A percentile compares a stretch with the other conserved stretches of the same genome.
phyloP scores from a whole-genome alignment of 1,284 basidiomycete species.

The Melampsora occidentalis region DNA sequence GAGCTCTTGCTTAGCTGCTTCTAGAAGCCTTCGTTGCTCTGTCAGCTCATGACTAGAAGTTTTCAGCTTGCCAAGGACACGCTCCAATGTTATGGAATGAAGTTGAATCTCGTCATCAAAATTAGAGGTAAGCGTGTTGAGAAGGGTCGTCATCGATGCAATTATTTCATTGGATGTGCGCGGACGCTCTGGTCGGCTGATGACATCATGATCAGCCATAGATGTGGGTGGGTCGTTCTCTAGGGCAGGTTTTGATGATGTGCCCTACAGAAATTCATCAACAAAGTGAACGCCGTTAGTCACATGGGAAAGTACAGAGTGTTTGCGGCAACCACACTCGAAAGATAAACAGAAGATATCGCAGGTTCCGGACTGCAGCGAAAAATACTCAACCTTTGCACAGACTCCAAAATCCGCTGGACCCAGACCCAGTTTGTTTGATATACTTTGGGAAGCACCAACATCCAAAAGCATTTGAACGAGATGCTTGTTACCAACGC shows the following conservation, averaged over 20 bases:
- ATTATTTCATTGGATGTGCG: constrained; percentile 70
- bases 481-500: constrained; percentile 84
- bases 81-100: constrained; percentile 80
- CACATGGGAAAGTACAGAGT: background rate
- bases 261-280: too few relatives aligned
- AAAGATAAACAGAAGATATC: background rate
- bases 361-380: background rate
- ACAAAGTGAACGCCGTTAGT: constrained; percentile 10
- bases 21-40: constrained; percentile 78
- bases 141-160: constrained; percentile 69
- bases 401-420: constrained; percentile 93
- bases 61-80: constrained; percentile 79
- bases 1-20: constrained; percentile 67
- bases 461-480: constrained; percentile 86
- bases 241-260: too few relatives aligned
- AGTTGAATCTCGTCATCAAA: constrained; percentile 78
- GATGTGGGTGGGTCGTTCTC: too few relatives aligned
- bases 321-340: background rate
- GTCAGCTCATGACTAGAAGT: constrained; percentile 85
- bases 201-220: too few relatives aligned
- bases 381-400: constrained; percentile 63
- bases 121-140: constrained; percentile 71
- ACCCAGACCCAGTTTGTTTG: constrained; percentile 90
- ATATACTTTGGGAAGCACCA: constrained; percentile 81
- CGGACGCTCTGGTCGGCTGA: constrained; percentile 6